Evolutionary conservation across 331 rosid genomes (phyloP), one percentile per base, ranked within the genome.

Genomic region (Quercus tomentella): DNA sequence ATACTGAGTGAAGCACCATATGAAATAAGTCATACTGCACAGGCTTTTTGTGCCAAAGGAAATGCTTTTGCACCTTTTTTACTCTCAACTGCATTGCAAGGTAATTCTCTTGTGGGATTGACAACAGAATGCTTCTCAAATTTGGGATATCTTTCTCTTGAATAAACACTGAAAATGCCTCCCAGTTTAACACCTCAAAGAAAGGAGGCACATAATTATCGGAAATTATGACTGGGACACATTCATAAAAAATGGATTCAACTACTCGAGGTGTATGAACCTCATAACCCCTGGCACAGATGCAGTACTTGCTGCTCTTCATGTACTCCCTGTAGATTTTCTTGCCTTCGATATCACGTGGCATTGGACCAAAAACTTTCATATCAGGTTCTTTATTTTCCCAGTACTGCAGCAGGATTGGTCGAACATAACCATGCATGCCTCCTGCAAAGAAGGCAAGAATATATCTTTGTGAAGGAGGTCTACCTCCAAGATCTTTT

Each of bases 241-340:
- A 88, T 70, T 83, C 90, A 21, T 77, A 79, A 75, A 84, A 77
- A 76, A 90, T 88, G 72, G 92, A 84, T 73, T 94, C 98, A 28
- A 94, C 92, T 18, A 94, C 82, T 83, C 97, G 76, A 63, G 97
- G 97, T 4, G 86, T 79, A 80, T 94, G 89, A 66, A 94, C 98
- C 82, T 94, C 97, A 56, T 92, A 86, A n/a, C 97, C 98, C 86
- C 94, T 86, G 56, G 98, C 97, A 71, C 97, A 93, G 71, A 92
- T 82, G 88, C 97, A 94, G 41, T 87, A 92, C 85, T 85, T 94
- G 87, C 97, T 91, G 78, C 88, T 89, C 80, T 87, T 89, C 98
- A 94, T 92, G 87, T 87, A 83, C 74, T 92, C 92, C 85, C 82
- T 86, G 58, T 94, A 94, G 16, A 75, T 61, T 79, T 72, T 88